Conservation (phyloP, 164 flowering plant genomes). For the Stephania yunnanensis region DNA sequence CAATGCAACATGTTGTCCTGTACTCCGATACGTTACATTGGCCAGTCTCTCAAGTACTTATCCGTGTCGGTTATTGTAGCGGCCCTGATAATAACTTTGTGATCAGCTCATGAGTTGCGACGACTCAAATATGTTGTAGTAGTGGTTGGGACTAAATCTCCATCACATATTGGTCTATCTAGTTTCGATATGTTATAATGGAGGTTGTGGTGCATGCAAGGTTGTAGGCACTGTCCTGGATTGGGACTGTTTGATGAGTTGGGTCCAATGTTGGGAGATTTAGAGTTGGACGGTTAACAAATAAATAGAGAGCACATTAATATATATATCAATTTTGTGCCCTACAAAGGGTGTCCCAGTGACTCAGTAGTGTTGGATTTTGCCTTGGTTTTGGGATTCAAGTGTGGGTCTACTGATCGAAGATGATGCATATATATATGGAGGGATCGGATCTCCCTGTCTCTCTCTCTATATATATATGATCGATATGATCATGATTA, state of each 20-base stretch:
- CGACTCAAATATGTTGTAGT: not conserved
- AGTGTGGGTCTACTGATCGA: not conserved
- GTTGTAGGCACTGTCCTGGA: not conserved
- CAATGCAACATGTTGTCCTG: not conserved
- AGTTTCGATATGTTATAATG: not conserved
- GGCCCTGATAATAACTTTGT: not conserved
- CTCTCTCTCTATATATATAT: not conserved
- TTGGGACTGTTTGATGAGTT: constrained; percentile 1
- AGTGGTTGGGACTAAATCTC: not conserved
- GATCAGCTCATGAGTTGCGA: not conserved
- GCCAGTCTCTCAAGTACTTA: not conserved
- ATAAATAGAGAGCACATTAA: not conserved
- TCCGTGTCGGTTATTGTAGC: not conserved
- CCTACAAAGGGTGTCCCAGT: not conserved
- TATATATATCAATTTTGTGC: not conserved
- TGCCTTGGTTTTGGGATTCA: constrained; percentile 3
- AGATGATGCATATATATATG: not conserved
- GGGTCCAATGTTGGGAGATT: not conserved
- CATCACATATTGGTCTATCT: not conserved
- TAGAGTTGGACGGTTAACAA: not conserved
- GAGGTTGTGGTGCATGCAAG: not conserved
- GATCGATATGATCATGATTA: no score
- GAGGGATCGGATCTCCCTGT: not conserved
- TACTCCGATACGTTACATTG: not conserved
- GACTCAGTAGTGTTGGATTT: not conserved